Conservation (phyloP, 169 alveolate genomes). For the Eimeria maxima region DNA sequence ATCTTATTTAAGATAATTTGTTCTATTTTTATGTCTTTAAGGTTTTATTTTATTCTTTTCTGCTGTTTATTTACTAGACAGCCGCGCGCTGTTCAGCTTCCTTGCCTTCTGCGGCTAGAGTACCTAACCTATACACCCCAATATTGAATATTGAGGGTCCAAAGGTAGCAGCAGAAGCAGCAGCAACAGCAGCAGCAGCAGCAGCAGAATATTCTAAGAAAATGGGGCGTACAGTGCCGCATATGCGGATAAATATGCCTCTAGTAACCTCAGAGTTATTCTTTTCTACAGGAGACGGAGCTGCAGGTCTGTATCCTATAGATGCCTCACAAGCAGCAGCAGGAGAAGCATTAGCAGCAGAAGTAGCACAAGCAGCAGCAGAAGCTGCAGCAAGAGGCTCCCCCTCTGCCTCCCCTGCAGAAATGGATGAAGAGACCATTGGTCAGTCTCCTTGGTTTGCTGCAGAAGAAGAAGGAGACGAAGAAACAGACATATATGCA, state of each 20-base stretch:
- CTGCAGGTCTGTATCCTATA: background rate
- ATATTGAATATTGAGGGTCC: too few species aligned
- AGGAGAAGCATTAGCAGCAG: too few species aligned
- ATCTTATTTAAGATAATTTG: background rate
- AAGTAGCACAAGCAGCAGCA: background rate
- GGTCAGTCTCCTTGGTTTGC: background rate
- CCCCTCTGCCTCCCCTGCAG: background rate
- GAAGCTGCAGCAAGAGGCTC: background rate
- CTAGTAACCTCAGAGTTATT: slow-evolving; percentile 30
- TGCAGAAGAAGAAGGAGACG: slow-evolving; percentile 1
- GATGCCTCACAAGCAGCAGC: background rate
- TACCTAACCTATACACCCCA: too few species aligned
- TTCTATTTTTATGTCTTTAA: background rate
- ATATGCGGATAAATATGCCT: slow-evolving; percentile 21
- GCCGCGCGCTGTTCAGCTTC: background rate
- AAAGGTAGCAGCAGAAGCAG: too few species aligned
- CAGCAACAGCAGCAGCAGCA: too few species aligned
- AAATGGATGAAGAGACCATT: background rate
- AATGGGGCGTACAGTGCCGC: background rate
- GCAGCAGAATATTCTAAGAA: background rate
- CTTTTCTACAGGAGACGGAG: slow-evolving; percentile 10
- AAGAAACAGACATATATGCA: background rate
- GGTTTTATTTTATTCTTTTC: background rate
- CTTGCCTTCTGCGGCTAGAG: too few species aligned
- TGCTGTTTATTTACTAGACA: background rate